Conservation (phyloP, 169 alveolate species). For the Plasmodium cynomolgi region DNA sequence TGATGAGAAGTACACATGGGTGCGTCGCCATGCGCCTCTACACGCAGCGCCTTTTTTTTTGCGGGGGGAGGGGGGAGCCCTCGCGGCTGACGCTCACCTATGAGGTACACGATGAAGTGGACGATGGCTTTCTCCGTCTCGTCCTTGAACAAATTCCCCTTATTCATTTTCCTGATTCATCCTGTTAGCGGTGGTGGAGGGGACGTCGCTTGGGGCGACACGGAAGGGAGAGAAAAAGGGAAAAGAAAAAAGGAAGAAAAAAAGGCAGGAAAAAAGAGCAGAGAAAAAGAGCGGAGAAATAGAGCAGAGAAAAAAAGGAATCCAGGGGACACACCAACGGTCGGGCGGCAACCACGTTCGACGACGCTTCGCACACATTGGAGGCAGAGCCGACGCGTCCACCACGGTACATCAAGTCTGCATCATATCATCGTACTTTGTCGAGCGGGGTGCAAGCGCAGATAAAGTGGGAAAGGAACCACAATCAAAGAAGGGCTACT, state of each 20-base stretch:
- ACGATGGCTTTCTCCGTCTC: conserved; percentile 79
- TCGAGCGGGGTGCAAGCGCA: neutral
- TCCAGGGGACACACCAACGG: neutral
- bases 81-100: conserved; percentile 12
- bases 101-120: conserved; percentile 77
- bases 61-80: neutral
- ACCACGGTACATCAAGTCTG: neutral
- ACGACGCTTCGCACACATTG: neutral
- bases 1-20: neutral
- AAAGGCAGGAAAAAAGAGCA: neutral
- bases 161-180: conserved; percentile 66
- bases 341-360: neutral
- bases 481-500: neutral
- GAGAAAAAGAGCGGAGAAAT: neutral
- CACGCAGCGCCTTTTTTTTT: neutral
- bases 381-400: neutral
- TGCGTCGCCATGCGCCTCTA: neutral
- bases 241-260: neutral
- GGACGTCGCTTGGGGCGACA: neutral
- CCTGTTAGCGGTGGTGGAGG: neutral
- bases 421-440: neutral
- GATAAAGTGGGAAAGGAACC: neutral
- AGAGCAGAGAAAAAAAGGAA: neutral
- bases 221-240: neutral
- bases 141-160: conserved; percentile 61